Percentiles rank a stretch among this genome's conserved stretches.
Evolutionary conservation across 208 protist genomes (phyloP).

Genomic region (Balamuthia mandrillaris): DNA sequence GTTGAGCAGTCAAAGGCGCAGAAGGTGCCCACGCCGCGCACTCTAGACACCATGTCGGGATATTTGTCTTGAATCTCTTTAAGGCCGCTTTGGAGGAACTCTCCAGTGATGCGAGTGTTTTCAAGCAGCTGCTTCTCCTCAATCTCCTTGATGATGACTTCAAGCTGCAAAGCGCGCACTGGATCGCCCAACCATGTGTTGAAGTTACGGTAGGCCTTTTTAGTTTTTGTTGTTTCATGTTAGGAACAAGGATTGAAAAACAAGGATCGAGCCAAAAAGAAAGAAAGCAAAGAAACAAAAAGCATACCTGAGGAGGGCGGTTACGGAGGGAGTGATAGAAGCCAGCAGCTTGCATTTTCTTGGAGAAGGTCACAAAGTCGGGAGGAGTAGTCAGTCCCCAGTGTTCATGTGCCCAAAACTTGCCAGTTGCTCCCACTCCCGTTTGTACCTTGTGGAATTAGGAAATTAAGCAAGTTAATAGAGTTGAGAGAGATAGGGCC

Average conservation of each 20-base stretch:
- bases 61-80: slow-evolving; percentile 39
- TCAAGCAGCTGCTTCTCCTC: slow-evolving; percentile 54
- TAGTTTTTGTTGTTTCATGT: no score
- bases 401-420: slow-evolving; percentile 73
- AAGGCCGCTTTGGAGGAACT: slow-evolving; percentile 50
- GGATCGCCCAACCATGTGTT: slow-evolving; percentile 76
- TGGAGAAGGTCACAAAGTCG: slow-evolving; percentile 75
- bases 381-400: slow-evolving; percentile 63
- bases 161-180: slow-evolving; percentile 49
- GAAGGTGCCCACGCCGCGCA: slow-evolving; percentile 64
- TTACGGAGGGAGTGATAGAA: slow-evolving; percentile 62
- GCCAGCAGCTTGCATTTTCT: slow-evolving; percentile 66
- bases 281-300: not conserved
- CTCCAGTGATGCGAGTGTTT: slow-evolving; percentile 53
- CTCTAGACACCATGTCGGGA: slow-evolving; percentile 44
- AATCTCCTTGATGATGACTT: slow-evolving; percentile 48
- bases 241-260: no score
- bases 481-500: not conserved
- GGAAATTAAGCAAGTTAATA: not conserved
- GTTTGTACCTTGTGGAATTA: slow-evolving; percentile 38
- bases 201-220: slow-evolving; percentile 69
- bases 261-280: slow-evolving; percentile 8
- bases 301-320: not conserved
- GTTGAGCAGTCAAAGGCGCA: slow-evolving; percentile 59
- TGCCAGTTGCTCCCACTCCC: slow-evolving; percentile 71